Evolutionary conservation across 2,329 filamentous ascomycete genomes (phyloP).

Genomic region (Talaromyces funiculosus): DNA sequence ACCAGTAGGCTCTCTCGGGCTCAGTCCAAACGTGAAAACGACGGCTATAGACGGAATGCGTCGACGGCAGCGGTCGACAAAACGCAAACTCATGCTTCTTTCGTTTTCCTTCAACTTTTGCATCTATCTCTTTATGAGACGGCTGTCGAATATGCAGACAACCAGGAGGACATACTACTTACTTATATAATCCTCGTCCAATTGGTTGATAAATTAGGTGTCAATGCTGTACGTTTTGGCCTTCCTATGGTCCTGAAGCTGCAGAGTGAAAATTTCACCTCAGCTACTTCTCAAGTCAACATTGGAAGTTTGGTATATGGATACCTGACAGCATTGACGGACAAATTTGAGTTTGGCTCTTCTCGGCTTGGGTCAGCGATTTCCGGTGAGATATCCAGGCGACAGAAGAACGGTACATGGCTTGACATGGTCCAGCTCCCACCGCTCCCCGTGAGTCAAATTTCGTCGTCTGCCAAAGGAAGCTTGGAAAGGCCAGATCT

Average conservation of each 20-base stretch:
- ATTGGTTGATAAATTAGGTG: constrained; percentile 69
- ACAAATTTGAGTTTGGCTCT: constrained; percentile 70
- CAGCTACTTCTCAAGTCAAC: constrained; percentile 65
- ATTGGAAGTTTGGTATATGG: constrained; percentile 81
- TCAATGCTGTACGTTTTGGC: constrained; percentile 73
- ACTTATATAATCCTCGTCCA: constrained; percentile 71
- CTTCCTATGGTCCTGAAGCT: constrained; percentile 84
- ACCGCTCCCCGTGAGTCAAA: constrained; percentile 56
- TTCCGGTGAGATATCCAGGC: constrained; percentile 67
- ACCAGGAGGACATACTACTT: constrained; percentile 68
- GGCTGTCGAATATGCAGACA: constrained; percentile 65
- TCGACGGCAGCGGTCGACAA: constrained; percentile 64
- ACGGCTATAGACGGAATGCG: constrained; percentile 50
- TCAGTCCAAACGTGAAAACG: constrained; percentile 39
- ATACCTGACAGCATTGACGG: constrained; percentile 75
- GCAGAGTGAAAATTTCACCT: constrained; percentile 45
- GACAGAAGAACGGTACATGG: constrained; percentile 73
- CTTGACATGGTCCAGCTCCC: constrained; percentile 68
- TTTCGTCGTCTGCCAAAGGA: constrained; percentile 43
- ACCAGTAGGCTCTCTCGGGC: constrained; percentile 42
- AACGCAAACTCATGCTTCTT: constrained; percentile 47
- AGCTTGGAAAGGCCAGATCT: constrained; percentile 43
- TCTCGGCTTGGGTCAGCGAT: constrained; percentile 65
- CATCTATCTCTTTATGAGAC: constrained; percentile 89
- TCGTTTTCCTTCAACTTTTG: constrained; percentile 73